These are phyloP conservation scores for Cryptococcus deneoformans DNA, from an alignment of 1,284 basidiomycete species.

Conservation along the genomic window DNA sequence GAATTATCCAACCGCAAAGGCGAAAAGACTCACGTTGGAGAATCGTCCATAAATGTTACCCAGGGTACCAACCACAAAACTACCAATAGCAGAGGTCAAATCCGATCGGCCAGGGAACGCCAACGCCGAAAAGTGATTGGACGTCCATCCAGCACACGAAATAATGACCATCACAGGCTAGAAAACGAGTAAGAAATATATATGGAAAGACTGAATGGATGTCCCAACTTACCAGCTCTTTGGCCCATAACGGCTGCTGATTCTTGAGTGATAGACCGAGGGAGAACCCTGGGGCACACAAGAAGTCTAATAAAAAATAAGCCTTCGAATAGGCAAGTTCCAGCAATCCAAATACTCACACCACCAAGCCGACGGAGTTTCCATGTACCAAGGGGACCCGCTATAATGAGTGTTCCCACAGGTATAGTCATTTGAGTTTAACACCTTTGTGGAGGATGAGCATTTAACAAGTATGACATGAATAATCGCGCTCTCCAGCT, in stretches of 20 bases:
- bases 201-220: background rate
- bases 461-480: too few species aligned
- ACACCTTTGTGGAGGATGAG: slow-evolving; percentile 4
- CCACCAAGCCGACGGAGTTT: slow-evolving; percentile 49
- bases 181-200: background rate
- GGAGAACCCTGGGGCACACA: slow-evolving; percentile 76
- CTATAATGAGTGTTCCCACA: slow-evolving; percentile 59
- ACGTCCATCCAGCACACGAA: slow-evolving; percentile 69
- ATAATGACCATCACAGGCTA: slow-evolving; percentile 61
- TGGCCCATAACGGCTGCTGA: slow-evolving; percentile 66
- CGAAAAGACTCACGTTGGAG: slow-evolving; percentile 69
- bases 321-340: too few species aligned
- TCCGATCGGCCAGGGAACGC: slow-evolving; percentile 65
- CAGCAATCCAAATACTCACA: slow-evolving; percentile 25
- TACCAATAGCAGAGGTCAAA: slow-evolving; percentile 68
- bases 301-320: slow-evolving; percentile 59
- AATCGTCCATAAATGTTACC: slow-evolving; percentile 80
- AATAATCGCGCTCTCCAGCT: background rate
- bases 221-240: slow-evolving; percentile 61
- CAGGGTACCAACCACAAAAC: slow-evolving; percentile 77
- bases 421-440: slow-evolving; percentile 60
- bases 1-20: slow-evolving; percentile 51
- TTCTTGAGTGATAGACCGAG: slow-evolving; percentile 71
- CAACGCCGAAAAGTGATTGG: slow-evolving; percentile 67
- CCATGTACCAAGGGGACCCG: slow-evolving; percentile 51